phyloP scores from a whole-genome alignment of 2,329 filamentous ascomycete species.

The Pleurostoma richardsiae region DNA sequence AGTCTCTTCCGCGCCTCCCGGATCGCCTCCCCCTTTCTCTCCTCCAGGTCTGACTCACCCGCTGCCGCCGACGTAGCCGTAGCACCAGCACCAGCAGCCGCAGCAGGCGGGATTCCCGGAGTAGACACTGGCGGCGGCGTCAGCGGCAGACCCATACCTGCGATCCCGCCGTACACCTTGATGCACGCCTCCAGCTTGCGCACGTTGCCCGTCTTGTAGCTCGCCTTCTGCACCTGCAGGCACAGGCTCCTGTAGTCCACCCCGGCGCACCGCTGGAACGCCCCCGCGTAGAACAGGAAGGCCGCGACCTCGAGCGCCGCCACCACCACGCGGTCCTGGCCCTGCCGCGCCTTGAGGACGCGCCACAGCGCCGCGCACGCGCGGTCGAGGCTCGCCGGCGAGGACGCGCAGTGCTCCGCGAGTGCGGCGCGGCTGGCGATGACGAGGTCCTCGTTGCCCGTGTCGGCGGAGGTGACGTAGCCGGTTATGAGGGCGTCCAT shows the following conservation, averaged over 20 bases:
- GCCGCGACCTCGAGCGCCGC: conserved; percentile 72
- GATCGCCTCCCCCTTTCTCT: conserved; percentile 36
- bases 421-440: conserved; percentile 64
- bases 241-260: conserved; percentile 56
- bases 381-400: conserved; percentile 30
- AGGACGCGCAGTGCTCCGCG: conserved; percentile 43
- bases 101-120: conserved; percentile 9
- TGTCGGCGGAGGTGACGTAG: conserved; percentile 67
- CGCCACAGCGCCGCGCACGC: conserved; percentile 46
- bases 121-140: conserved; percentile 3
- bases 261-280: conserved; percentile 33
- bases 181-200: conserved; percentile 76
- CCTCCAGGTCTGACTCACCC: conserved; percentile 10
- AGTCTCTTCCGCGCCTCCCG: conserved; percentile 62
- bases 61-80: conserved; percentile 8
- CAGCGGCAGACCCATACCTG: conserved; percentile 26
- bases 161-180: conserved; percentile 71
- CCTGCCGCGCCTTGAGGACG: conserved; percentile 48
- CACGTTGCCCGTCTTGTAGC: conserved; percentile 79
- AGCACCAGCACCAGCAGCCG: conserved; percentile 1
- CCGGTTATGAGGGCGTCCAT: conserved; percentile 57
- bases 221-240: conserved; percentile 67
- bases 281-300: conserved; percentile 66
- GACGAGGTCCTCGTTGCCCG: conserved; percentile 71
- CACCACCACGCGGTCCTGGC: conserved; percentile 66